A percentile compares a stretch with the other conserved stretches of the same genome.
phyloP scores from a whole-genome alignment of 148 eudicot species.

The Rhododendron griersonianum region DNA sequence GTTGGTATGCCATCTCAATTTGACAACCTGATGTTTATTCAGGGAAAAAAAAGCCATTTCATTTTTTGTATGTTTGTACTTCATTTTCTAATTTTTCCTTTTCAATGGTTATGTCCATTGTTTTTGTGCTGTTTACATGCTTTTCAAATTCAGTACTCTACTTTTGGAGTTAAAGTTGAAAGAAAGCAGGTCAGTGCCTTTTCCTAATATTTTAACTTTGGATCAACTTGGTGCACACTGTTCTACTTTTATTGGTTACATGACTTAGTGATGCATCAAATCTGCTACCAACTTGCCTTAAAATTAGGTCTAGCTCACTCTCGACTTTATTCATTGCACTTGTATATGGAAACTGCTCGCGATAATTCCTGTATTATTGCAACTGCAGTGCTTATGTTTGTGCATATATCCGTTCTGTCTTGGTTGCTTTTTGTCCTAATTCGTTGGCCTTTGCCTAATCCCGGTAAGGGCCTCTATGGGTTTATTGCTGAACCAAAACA shows the following conservation, averaged over 20 bases:
- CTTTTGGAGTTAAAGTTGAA: not conserved
- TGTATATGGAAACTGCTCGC: not conserved
- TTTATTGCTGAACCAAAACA: not conserved
- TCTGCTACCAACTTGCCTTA: not conserved
- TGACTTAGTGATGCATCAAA: not conserved
- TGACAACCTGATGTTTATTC: not conserved
- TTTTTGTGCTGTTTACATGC: not conserved
- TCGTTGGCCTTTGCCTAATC: not conserved
- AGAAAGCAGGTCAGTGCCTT: conserved; percentile 1
- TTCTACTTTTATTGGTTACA: not conserved
- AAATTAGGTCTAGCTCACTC: not conserved
- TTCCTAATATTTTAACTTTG: not conserved
- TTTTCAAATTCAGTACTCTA: not conserved
- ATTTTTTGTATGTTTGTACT: not conserved
- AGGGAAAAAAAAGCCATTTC: not conserved
- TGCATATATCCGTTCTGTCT: not conserved
- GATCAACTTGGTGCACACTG: not conserved
- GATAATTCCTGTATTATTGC: not conserved
- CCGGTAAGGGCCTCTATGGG: not conserved
- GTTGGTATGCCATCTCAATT: not conserved
- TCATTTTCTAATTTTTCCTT: not conserved
- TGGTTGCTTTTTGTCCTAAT: not conserved
- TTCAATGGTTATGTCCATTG: not conserved
- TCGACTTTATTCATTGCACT: not conserved
- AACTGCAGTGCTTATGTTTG: not conserved